A percentile compares a stretch with the other conserved stretches of the same genome.
phyloP scores from a whole-genome alignment of 1,284 basidiomycete genomes.

The Erythrobasidium hasegawianum region DNA sequence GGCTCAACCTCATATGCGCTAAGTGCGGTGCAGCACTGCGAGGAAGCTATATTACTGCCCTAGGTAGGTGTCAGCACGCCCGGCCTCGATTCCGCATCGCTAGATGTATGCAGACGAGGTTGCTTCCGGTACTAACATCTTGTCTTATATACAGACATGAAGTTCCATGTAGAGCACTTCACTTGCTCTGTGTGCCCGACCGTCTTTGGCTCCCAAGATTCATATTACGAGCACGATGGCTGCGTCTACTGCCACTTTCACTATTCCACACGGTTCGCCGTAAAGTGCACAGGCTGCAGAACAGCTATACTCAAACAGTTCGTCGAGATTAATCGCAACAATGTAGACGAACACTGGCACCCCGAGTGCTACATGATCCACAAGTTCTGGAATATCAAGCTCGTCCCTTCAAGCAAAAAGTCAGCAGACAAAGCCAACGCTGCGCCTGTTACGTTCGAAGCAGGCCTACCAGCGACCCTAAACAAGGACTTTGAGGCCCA shows the following conservation, averaged over 20 bases:
- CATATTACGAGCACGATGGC: constrained; percentile 96
- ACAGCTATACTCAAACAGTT: constrained; percentile 99
- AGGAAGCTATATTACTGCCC: constrained; percentile 98
- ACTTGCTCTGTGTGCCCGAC: constrained; percentile 95
- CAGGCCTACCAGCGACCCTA: not conserved
- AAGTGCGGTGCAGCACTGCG: constrained; percentile 91
- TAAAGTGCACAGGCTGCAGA: constrained; percentile 95
- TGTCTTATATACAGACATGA: constrained; percentile 67
- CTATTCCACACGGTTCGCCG: constrained; percentile 96
- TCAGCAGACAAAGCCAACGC: not conserved
- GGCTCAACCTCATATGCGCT: constrained; percentile 91
- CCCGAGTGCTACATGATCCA: constrained; percentile 99
- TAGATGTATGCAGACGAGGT: too few species aligned
- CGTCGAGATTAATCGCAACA: constrained; percentile 98
- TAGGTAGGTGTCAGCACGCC: constrained; percentile 64
- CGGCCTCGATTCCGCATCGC: not conserved
- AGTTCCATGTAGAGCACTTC: constrained; percentile 99
- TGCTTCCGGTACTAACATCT: too few species aligned
- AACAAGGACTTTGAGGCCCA: constrained; percentile 49
- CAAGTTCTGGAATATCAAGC: constrained; percentile 99
- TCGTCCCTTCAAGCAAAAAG: constrained; percentile 57
- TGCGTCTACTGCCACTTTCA: constrained; percentile 97
- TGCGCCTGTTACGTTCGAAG: not conserved
- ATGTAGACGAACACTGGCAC: constrained; percentile 98
- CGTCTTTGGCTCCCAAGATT: constrained; percentile 95